Conservation (phyloP, 1,284 basidiomycete genomes). For the Cryptococcus sp. region DNA sequence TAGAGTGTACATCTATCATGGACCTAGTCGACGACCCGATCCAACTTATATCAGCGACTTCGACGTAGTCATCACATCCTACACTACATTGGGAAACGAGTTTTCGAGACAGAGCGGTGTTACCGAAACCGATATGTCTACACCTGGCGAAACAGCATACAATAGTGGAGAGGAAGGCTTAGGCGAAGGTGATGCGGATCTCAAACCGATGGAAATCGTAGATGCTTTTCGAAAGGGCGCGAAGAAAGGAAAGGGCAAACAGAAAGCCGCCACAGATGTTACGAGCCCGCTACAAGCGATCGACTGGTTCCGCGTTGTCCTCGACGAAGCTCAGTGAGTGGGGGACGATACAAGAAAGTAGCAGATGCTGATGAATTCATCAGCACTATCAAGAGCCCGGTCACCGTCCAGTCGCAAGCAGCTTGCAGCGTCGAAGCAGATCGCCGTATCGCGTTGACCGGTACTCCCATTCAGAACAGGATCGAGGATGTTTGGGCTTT, state of each 20-base stretch:
- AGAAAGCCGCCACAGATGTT: conserved; percentile 59
- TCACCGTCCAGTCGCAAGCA: conserved; percentile 89
- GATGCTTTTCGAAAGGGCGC: conserved; percentile 62
- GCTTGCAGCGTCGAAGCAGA: conserved; percentile 93
- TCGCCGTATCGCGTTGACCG: conserved; percentile 88
- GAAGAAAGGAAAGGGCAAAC: conserved; percentile 54
- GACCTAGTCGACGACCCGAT: conserved; percentile 82
- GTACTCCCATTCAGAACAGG: conserved; percentile 98
- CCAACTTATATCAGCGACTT: conserved; percentile 83
- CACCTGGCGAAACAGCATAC: conserved; percentile 39
- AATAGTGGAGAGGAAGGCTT: conserved; percentile 45
- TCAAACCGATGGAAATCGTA: conserved; percentile 58
- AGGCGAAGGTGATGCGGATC: conserved; percentile 66
- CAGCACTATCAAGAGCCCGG: conserved; percentile 94
- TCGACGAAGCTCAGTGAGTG: conserved; percentile 96
- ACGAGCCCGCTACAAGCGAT: conserved; percentile 90
- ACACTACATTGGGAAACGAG: conserved; percentile 91
- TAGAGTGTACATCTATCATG: conserved; percentile 93
- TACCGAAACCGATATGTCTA: conserved; percentile 45
- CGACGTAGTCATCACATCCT: conserved; percentile 97
- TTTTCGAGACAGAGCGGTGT: conserved; percentile 84
- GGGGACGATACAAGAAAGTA: not conserved
- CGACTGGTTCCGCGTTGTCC: conserved; percentile 95
- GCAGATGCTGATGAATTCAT: not conserved
- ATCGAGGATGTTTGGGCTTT: conserved; percentile 96